phyloP scores from a whole-genome alignment of 2,329 filamentous ascomycete species.

The Aspergillus tanneri region DNA sequence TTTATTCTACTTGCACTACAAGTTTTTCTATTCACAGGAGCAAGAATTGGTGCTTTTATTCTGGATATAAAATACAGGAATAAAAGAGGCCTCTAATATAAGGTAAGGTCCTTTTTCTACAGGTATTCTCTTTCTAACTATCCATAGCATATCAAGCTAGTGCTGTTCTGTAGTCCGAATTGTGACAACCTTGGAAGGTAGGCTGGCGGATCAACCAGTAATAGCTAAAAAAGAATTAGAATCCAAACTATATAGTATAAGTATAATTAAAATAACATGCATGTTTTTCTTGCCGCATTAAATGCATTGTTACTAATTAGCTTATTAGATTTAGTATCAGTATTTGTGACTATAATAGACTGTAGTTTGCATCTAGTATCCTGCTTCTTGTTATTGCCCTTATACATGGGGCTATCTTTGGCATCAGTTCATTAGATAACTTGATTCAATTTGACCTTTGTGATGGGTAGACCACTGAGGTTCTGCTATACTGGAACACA shows the following conservation, averaged over 20 bases:
- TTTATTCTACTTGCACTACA: slow-evolving; percentile 7
- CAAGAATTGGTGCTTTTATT: slow-evolving; percentile 6
- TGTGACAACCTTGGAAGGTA: background rate
- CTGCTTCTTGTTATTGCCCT: background rate
- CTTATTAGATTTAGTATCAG: background rate
- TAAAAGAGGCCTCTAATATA: background rate
- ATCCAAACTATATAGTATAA: background rate
- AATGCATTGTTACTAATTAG: background rate
- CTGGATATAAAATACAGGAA: slow-evolving; percentile 4
- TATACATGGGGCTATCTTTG: background rate
- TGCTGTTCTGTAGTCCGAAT: background rate
- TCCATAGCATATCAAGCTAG: background rate
- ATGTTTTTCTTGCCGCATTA: background rate
- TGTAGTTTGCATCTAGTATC: background rate
- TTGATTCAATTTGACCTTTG: background rate
- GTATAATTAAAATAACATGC: background rate
- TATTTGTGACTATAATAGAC: background rate
- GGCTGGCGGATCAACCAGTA: background rate
- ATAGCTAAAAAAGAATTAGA: background rate
- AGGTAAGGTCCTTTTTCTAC: background rate
- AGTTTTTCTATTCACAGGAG: slow-evolving; percentile 7
- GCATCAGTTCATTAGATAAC: background rate
- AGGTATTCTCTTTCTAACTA: background rate
- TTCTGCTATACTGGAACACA: background rate
- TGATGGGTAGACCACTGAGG: background rate